Conservation (phyloP, 805 yeast genomes). For the Candida nitratophila region DNA sequence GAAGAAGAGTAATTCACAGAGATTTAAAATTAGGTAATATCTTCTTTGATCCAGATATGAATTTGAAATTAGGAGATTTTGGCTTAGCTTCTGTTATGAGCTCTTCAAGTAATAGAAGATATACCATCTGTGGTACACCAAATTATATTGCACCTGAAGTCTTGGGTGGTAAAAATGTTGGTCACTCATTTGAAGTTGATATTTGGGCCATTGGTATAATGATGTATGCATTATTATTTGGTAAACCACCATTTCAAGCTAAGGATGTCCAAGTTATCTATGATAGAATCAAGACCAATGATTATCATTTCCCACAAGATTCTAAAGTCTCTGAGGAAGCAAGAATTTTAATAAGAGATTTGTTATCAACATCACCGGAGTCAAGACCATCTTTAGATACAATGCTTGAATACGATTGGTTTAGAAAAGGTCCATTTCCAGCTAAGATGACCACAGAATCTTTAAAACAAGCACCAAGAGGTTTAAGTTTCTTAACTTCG, state of each 20-base stretch:
- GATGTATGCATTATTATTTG: slow-evolving; percentile 86
- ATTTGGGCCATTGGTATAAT: slow-evolving; percentile 97
- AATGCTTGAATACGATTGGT: slow-evolving; percentile 80
- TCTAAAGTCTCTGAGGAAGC: slow-evolving; percentile 61
- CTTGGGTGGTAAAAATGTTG: slow-evolving; percentile 75
- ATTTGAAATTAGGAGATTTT: slow-evolving; percentile 93
- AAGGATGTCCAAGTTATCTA: slow-evolving; percentile 89
- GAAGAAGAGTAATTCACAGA: slow-evolving; percentile 88
- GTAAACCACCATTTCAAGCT: slow-evolving; percentile 97
- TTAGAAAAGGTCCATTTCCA: slow-evolving; percentile 75
- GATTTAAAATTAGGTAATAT: slow-evolving; percentile 95
- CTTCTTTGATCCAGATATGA: slow-evolving; percentile 90
- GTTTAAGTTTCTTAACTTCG: slow-evolving; percentile 43
- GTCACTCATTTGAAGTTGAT: slow-evolving; percentile 93
- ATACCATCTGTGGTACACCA: slow-evolving; percentile 97
- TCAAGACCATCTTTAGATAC: slow-evolving; percentile 77
- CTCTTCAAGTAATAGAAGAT: slow-evolving; percentile 64
- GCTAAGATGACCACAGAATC: slow-evolving; percentile 54
- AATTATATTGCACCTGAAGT: slow-evolving; percentile 99
- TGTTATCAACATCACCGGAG: slow-evolving; percentile 71
- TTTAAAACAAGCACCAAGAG: slow-evolving; percentile 55
- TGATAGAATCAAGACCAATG: slow-evolving; percentile 81
- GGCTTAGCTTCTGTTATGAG: slow-evolving; percentile 96
- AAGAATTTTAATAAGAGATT: slow-evolving; percentile 57
- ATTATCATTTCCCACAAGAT: slow-evolving; percentile 68